Evolutionary conservation across 495 filamentous ascomycete species (phyloP), one percentile per base, ranked within the genome.

Genomic region (Margaritispora aquatica): DNA sequence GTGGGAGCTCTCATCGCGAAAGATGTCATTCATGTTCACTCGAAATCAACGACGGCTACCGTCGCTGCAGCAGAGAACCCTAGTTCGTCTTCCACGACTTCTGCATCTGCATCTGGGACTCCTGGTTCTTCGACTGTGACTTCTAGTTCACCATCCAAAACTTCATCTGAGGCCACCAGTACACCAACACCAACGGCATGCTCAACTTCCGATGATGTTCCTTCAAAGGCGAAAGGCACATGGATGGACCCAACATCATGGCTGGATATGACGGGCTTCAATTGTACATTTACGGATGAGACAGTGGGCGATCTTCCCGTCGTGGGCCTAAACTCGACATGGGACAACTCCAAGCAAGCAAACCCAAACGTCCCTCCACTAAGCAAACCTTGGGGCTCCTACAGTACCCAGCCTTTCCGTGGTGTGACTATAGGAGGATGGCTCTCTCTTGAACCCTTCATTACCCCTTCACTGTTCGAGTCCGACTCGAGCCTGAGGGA

Each of bases 401-500:
- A 97, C 67, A 82, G 88, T 1, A 82, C 80, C 1, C 81, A 74
- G 46, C 91, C 90, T 2, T 89, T 95, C 22, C 82, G 92, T 0
- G 94, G 94, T 1, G 88, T 97, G 26, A 98, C 96, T 68, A 64
- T 97, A 2, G 94, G 94, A 41, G 94, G 94, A 29, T 98, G 93
- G 94, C 80, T 98, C 2, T 88, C 86, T 1, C 74, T 98, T 13
- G 94, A 98, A 62, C 94, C 94, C 0, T 96, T 95, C 67, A 96
- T 98, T 68, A 90, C 87, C 15, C 94, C 94, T 0, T 96, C 90
- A 2, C 77, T 97, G 26, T 98, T 98, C 67, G 70, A 84, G 56
- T 96, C 88, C 73, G 77, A 81, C 52, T 65, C 71, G 1, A 74
- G 69, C 15, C 71, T 85, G 52, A 81, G 78, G n/a, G 94, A 98